Evolutionary conservation across 1,284 basidiomycete genomes (phyloP).

Genomic region (Pyrrhoderma noxium): DNA sequence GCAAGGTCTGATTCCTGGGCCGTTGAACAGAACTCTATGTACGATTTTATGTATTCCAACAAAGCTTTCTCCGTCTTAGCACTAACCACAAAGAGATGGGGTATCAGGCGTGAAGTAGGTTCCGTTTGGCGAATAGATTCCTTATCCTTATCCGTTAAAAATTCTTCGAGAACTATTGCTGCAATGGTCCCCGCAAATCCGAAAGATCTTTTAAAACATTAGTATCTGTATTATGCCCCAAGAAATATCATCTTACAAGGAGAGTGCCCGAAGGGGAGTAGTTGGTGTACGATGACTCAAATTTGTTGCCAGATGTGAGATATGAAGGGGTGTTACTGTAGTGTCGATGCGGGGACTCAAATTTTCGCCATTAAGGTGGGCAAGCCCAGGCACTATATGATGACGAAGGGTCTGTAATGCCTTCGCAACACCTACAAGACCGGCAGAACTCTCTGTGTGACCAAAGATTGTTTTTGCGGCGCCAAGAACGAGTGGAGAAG

Average conservation of each 20-base stretch:
- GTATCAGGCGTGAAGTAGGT: conserved; percentile 2
- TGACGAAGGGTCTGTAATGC: conserved; percentile 25
- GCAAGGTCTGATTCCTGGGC: conserved; percentile 25
- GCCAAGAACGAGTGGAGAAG: conserved; percentile 28
- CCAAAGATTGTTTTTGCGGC: conserved; percentile 31
- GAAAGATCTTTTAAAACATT: conserved; percentile 25
- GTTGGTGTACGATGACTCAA: neutral
- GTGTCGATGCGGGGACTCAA: conserved; percentile 31
- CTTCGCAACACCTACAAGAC: conserved; percentile 29
- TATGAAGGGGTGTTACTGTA: conserved; percentile 25
- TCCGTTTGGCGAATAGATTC: neutral
- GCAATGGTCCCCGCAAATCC: conserved; percentile 33
- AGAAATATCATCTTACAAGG: conserved; percentile 24
- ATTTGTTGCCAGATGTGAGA: conserved; percentile 7
- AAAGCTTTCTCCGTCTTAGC: conserved; percentile 29
- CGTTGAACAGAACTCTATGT: conserved; percentile 27
- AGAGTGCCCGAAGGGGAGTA: conserved; percentile 22
- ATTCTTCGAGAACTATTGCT: conserved; percentile 29
- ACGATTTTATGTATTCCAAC: conserved; percentile 25
- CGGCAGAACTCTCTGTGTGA: conserved; percentile 30
- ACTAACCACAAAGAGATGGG: conserved; percentile 28
- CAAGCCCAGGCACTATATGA: conserved; percentile 27
- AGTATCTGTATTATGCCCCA: neutral
- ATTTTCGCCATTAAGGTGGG: conserved; percentile 26
- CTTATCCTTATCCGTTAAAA: conserved; percentile 6